These are phyloP conservation scores for Hericium rajendrae DNA, from an alignment of 768 basidiomycete species.

Conservation along the genomic window DNA sequence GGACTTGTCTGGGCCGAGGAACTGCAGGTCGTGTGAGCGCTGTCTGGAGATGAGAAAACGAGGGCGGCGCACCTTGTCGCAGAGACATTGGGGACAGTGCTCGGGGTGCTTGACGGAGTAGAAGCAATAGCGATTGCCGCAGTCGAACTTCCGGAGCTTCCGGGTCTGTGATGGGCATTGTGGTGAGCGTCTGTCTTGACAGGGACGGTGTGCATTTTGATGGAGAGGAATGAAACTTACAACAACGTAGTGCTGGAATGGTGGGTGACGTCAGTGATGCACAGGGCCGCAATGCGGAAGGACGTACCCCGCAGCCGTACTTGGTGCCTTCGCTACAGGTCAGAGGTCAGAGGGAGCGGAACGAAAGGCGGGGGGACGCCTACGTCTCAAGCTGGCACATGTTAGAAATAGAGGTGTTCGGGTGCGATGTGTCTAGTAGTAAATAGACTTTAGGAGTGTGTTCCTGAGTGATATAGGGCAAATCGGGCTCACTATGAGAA, in stretches of 20 bases:
- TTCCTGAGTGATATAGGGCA: not conserved
- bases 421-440: slow-evolving; percentile 1
- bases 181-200: slow-evolving; percentile 2
- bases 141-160: slow-evolving; percentile 45
- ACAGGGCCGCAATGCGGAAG: slow-evolving; percentile 8
- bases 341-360: slow-evolving; percentile 10
- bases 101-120: slow-evolving; percentile 30
- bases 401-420: not conserved
- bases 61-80: slow-evolving; percentile 29
- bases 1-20: slow-evolving; percentile 57
- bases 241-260: slow-evolving; percentile 54
- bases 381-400: slow-evolving; percentile 34
- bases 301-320: slow-evolving; percentile 55
- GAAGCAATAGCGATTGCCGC: slow-evolving; percentile 34
- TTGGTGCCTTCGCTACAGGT: slow-evolving; percentile 58
- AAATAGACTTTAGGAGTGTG: not conserved
- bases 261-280: slow-evolving; percentile 17
- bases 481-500: slow-evolving; percentile 4
- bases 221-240: slow-evolving; percentile 28
- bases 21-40: slow-evolving; percentile 32
- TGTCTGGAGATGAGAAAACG: slow-evolving; percentile 3
- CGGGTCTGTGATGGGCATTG: slow-evolving; percentile 31
- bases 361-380: slow-evolving; percentile 16
- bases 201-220: not conserved
- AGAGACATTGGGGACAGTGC: slow-evolving; percentile 33